A percentile compares a stretch with the other conserved stretches of the same genome.
Evolutionary conservation across 192 early-diverging fungal genomes (phyloP).

Genomic region (Mortierella claussenii): DNA sequence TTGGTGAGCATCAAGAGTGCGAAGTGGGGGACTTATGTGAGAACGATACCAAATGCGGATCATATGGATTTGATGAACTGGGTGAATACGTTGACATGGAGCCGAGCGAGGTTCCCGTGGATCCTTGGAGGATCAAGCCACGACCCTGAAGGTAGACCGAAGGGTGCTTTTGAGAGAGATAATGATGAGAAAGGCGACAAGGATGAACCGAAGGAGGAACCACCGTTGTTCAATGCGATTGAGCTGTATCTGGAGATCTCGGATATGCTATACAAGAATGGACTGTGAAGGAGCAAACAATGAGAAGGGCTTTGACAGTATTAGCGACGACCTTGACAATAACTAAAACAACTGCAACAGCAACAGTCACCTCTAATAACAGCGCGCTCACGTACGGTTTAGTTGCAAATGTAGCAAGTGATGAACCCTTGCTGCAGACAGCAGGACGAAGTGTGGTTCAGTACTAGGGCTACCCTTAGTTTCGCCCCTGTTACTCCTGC

Average conservation of each 20-base stretch:
- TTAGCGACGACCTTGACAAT: no score
- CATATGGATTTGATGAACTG: slow-evolving; percentile 55
- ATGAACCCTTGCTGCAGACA: no score
- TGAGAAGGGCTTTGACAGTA: no score
- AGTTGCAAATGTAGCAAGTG: no score
- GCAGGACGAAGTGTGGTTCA: no score
- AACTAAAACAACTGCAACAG: no score
- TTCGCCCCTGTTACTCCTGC: no score
- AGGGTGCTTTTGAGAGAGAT: slow-evolving; percentile 36
- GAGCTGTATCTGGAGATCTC: slow-evolving; percentile 52
- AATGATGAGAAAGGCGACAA: slow-evolving; percentile 16
- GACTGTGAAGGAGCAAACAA: no score
- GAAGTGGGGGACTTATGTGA: slow-evolving; percentile 88
- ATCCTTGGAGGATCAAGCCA: slow-evolving; percentile 45
- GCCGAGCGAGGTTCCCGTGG: slow-evolving; percentile 47
- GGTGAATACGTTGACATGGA: slow-evolving; percentile 46
- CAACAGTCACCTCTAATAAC: no score
- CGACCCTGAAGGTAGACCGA: slow-evolving; percentile 39
- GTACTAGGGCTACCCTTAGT: no score
- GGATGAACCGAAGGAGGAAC: slow-evolving; percentile 6
- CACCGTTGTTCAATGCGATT: slow-evolving; percentile 45
- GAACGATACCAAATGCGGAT: slow-evolving; percentile 59
- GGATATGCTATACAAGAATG: slow-evolving; percentile 38
- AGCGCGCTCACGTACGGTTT: no score
- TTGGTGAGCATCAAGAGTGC: slow-evolving; percentile 90